These are phyloP conservation scores for Aureobasidium uvarum DNA, from an alignment of 2,329 filamentous ascomycete genomes.

Conservation along the genomic window DNA sequence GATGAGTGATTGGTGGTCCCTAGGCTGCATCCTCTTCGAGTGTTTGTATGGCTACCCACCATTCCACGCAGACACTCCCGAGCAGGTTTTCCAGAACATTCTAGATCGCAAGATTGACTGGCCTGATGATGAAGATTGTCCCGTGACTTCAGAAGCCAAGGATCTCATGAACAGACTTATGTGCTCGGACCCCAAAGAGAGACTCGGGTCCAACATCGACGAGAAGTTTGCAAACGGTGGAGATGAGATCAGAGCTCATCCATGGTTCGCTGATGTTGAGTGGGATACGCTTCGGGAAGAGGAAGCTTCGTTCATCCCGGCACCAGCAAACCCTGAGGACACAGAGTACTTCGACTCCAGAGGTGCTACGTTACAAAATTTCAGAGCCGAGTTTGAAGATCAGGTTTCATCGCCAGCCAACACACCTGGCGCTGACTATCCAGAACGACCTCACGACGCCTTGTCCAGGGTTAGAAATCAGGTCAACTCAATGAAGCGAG, in stretches of 20 bases:
- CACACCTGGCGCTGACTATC: constrained; percentile 71
- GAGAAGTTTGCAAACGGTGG: constrained; percentile 82
- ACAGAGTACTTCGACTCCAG: constrained; percentile 96
- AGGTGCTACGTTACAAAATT: constrained; percentile 87
- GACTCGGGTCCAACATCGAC: constrained; percentile 80
- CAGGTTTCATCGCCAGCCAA: constrained; percentile 71
- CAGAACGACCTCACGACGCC: constrained; percentile 90
- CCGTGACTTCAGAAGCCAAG: constrained; percentile 79
- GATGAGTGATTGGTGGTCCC: constrained; percentile 99
- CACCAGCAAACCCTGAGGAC: constrained; percentile 89
- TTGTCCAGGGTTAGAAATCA: constrained; percentile 85
- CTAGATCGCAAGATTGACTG: constrained; percentile 84
- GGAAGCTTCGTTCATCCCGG: constrained; percentile 91
- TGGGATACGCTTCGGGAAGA: constrained; percentile 94
- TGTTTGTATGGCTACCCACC: constrained; percentile 91
- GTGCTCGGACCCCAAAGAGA: constrained; percentile 75
- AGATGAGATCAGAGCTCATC: constrained; percentile 83
- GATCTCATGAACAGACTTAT: constrained; percentile 92
- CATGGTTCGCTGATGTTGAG: constrained; percentile 83
- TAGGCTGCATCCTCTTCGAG: constrained; percentile 98
- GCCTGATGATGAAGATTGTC: constrained; percentile 75
- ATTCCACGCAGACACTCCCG: constrained; percentile 85
- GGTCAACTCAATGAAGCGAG: constrained; percentile 80
- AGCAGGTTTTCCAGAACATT: constrained; percentile 97
- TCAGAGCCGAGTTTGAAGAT: constrained; percentile 92